Conservation (phyloP, 176 grass and related monocot genomes). For the Eleusine indica region DNA sequence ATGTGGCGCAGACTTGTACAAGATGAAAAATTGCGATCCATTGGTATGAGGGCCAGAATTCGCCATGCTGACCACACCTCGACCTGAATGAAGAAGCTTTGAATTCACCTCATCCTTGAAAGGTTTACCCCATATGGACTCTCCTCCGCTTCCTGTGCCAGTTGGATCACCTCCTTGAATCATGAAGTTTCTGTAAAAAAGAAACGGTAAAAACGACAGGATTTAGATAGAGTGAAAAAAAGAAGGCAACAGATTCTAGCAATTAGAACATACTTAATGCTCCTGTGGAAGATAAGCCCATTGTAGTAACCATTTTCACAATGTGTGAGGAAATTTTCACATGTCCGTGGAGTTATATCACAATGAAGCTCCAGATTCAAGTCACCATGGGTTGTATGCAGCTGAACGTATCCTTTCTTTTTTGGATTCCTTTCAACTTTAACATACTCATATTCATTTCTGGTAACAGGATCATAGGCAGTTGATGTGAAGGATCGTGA, state of each 20-base stretch:
- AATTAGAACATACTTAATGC: constrained; percentile 64
- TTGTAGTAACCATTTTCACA: constrained; percentile 99
- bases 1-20: constrained; percentile 92
- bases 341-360: constrained; percentile 87
- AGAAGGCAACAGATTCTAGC: background rate
- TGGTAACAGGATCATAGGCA: constrained; percentile 88
- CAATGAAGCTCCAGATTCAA: constrained; percentile 97
- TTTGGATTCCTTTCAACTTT: constrained; percentile 95
- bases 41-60: constrained; percentile 94
- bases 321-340: constrained; percentile 97
- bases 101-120: constrained; percentile 99
- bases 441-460: constrained; percentile 90
- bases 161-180: constrained; percentile 99
- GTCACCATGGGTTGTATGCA: constrained; percentile 95
- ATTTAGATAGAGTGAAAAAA: constrained; percentile 31
- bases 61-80: constrained; percentile 95
- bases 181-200: constrained; percentile 85
- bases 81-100: constrained; percentile 89
- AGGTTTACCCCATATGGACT: constrained; percentile 95
- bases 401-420: constrained; percentile 96
- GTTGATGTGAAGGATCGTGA: constrained; percentile 98
- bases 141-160: constrained; percentile 88
- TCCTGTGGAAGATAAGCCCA: constrained; percentile 88
- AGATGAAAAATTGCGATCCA: constrained; percentile 95
- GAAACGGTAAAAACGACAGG: background rate